A percentile compares a stretch with the other conserved stretches of the same genome.
Conservation (phyloP, 108 stramenopile genomes). For the Pseudonitzschia multiseries region DNA sequence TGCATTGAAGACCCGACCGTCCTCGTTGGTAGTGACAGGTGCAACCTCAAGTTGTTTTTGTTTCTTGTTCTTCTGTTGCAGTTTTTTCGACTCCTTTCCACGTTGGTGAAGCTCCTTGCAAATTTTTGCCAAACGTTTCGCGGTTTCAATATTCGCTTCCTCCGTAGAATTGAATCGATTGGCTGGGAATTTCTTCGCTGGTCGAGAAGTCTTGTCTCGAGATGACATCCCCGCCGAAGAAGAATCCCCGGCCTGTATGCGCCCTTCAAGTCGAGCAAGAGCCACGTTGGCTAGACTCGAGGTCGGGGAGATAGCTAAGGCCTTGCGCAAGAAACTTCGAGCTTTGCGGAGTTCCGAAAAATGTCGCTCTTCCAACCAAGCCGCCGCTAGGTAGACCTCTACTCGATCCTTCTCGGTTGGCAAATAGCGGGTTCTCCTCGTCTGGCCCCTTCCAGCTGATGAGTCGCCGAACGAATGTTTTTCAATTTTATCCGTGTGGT, state of each 20-base stretch:
- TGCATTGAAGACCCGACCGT: slow-evolving; percentile 83
- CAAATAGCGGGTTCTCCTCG: slow-evolving; percentile 10
- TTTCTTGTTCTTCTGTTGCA: slow-evolving; percentile 1
- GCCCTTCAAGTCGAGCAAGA: slow-evolving; percentile 66
- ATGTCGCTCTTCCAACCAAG: slow-evolving; percentile 77
- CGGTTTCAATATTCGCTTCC: slow-evolving; percentile 30
- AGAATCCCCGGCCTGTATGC: slow-evolving; percentile 23
- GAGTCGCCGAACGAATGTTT: background rate
- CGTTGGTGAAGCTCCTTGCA: slow-evolving; percentile 25
- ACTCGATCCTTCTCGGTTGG: slow-evolving; percentile 54
- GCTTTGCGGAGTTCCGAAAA: slow-evolving; percentile 55
- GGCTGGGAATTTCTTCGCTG: slow-evolving; percentile 28
- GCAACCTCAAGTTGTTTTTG: background rate
- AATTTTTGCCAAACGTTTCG: slow-evolving; percentile 30
- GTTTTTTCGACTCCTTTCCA: slow-evolving; percentile 4
- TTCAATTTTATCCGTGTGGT: slow-evolving; percentile 19
- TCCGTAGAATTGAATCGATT: slow-evolving; percentile 2
- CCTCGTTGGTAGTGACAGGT: slow-evolving; percentile 17
- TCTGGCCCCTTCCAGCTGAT: background rate
- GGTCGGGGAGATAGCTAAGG: slow-evolving; percentile 35
- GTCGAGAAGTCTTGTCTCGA: background rate
- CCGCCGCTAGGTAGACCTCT: slow-evolving; percentile 73
- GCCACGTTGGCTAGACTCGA: slow-evolving; percentile 74
- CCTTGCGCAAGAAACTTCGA: slow-evolving; percentile 48
- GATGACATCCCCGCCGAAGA: slow-evolving; percentile 12